These are phyloP conservation scores for Saccharum spontaneum DNA, from an alignment of 176 grass and related monocot species.

Conservation along the genomic window DNA sequence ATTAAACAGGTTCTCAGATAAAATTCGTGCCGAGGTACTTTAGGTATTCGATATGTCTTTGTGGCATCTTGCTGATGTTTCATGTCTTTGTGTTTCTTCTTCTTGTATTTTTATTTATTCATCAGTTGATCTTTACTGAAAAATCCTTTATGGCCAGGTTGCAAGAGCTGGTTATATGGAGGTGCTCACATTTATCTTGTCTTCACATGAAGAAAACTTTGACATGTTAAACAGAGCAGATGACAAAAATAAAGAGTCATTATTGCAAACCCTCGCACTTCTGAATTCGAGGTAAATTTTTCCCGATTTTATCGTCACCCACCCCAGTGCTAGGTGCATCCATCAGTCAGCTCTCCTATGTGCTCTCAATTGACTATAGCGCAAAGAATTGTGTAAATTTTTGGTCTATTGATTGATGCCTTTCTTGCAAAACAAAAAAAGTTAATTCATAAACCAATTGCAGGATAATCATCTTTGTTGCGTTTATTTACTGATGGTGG, in stretches of 20 bases:
- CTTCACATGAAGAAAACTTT: constrained; percentile 92
- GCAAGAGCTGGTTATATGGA: constrained; percentile 97
- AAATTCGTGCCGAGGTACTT: constrained; percentile 91
- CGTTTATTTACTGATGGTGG: not conserved
- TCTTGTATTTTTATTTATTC: constrained; percentile 17
- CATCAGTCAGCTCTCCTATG: not conserved
- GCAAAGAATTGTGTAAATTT: not conserved
- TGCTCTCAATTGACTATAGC: constrained; percentile 9
- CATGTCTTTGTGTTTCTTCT: not conserved
- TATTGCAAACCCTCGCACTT: constrained; percentile 82
- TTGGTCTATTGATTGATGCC: not conserved
- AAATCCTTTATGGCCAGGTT: constrained; percentile 53
- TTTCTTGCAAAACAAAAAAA: not conserved
- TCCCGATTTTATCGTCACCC: not conserved
- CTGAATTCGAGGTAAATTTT: constrained; percentile 85
- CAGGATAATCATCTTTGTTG: not conserved
- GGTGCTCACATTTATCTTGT: constrained; percentile 88
- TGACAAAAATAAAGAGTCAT: constrained; percentile 82
- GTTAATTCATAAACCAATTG: constrained; percentile 6
- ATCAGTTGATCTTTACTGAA: constrained; percentile 20
- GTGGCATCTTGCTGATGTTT: not conserved
- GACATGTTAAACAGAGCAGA: constrained; percentile 75
- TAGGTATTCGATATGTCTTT: not conserved
- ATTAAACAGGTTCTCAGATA: constrained; percentile 93
- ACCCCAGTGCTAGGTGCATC: no score